Evolutionary conservation across 2,329 filamentous ascomycete species (phyloP), one percentile per base, ranked within the genome.

Genomic region (Rugonectria rugulosa): DNA sequence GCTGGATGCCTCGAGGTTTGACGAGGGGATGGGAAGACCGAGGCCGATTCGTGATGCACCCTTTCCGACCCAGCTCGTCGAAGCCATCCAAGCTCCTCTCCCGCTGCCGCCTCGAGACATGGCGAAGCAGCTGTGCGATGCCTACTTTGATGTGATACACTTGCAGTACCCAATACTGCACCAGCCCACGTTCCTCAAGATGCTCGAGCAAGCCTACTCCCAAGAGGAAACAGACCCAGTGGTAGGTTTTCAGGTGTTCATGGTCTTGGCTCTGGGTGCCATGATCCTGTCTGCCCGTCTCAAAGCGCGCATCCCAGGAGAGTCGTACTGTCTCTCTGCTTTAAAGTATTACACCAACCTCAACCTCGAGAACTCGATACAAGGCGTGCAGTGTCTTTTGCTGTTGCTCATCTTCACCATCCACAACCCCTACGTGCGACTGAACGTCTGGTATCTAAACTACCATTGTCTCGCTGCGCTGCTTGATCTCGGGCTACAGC

Each of bases 401-500:
- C 52, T 81, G 0, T 64, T 81, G 2, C 66, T 80, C 23, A 72
- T 83, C 0, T 83, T 82, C 46, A 79, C 80, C 0, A 71, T 84
- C 11, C 77, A 83, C 29, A 82, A 76, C 55, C 77, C 81, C 0
- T 77, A 73, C 2, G 75, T 80, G 44, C 70, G 74, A 1, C 62
- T 83, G 4, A 83, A 81, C 51, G 70, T 81, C 1, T 84, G 81
- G 82, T 80, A 81, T 48, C 67, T 84, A 2, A 82, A 83, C 48
- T 84, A 84, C 48, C 81, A 83, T 56, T 83, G 80, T 32, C 71
- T 84, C 9, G 80, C 81, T 1, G 72, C 77, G 0, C 68, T 82
- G 1, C 68, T 84, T 3, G 81, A 84, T 38, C 62, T 84, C 2
- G 81, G 81, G 0, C 65, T 84, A 0, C 81, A 84, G 49, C 73